Evolutionary conservation across 768 basidiomycete genomes (phyloP).

Genomic region (Paxillus involutus): DNA sequence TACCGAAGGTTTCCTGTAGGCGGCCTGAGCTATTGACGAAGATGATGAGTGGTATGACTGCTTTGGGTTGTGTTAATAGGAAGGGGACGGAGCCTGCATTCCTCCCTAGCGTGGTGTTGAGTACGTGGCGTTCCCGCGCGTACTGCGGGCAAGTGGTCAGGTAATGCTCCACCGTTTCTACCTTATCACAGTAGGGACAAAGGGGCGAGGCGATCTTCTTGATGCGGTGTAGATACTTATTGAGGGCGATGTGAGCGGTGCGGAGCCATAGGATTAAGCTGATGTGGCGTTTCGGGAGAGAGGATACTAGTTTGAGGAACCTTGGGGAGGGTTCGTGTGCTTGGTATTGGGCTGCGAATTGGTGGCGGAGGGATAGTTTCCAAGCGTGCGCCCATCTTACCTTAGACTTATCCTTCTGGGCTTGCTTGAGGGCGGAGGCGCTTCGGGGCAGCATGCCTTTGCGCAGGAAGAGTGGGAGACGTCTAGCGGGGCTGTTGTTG

Average conservation of each 20-base stretch:
- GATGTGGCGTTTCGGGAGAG: background rate
- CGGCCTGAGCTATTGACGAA: background rate
- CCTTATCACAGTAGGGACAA: conserved; percentile 13
- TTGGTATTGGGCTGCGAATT: background rate
- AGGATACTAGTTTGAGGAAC: background rate
- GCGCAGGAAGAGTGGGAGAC: background rate
- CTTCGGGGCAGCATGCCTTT: background rate
- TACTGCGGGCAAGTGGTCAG: conserved; percentile 9
- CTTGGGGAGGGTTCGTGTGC: background rate
- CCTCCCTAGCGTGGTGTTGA: background rate
- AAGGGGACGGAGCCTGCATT: conserved; percentile 3
- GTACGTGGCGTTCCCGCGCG: background rate
- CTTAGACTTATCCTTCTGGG: background rate
- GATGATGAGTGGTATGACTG: background rate
- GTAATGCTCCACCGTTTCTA: conserved; percentile 12
- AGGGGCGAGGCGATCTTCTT: conserved; percentile 10
- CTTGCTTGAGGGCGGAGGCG: background rate
- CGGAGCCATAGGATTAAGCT: conserved; percentile 17
- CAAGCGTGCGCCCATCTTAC: background rate
- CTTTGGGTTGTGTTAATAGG: background rate
- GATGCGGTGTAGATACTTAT: conserved; percentile 20
- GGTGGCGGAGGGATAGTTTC: background rate
- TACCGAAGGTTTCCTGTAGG: background rate
- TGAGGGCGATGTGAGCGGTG: conserved; percentile 16
- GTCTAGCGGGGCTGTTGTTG: background rate